These are phyloP conservation scores for Aspergillus japonicus DNA, from an alignment of 2,329 filamentous ascomycete species.

Conservation along the genomic window DNA sequence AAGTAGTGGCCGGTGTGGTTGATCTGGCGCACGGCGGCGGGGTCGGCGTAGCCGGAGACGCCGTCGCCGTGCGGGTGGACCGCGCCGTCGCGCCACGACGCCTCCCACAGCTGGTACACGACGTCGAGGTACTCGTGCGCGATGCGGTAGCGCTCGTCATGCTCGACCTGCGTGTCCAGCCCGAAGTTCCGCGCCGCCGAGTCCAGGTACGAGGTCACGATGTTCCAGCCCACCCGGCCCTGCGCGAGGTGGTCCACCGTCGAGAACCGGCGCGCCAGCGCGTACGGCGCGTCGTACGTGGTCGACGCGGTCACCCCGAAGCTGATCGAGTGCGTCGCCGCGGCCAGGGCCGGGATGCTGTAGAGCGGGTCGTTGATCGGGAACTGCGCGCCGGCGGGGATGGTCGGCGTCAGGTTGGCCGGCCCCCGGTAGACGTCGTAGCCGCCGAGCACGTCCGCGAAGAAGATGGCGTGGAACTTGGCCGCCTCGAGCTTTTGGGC, in stretches of 20 bases:
- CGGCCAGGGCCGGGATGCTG: conserved; percentile 48
- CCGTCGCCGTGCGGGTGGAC: conserved; percentile 21
- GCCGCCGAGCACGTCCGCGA: conserved; percentile 51
- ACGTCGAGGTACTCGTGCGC: conserved; percentile 52
- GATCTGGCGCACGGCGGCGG: conserved; percentile 37
- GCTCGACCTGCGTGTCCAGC: conserved; percentile 46
- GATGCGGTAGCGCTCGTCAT: conserved; percentile 51
- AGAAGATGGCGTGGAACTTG: conserved; percentile 53
- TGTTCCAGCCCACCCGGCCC: conserved; percentile 55
- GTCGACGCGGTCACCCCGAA: conserved; percentile 56
- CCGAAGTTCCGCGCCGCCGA: conserved; percentile 51
- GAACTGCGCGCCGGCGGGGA: conserved; percentile 44
- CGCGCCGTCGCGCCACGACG: conserved; percentile 49
- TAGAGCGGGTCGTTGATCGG: conserved; percentile 46
- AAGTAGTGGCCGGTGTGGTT: conserved; percentile 45
- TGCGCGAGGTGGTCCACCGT: conserved; percentile 54
- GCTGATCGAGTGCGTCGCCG: conserved; percentile 47
- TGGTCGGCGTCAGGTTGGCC: conserved; percentile 38
- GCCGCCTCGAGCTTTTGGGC: conserved; percentile 50
- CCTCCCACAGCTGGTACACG: conserved; percentile 53
- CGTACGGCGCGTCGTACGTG: conserved; percentile 56
- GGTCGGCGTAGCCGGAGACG: conserved; percentile 32
- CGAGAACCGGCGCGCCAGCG: conserved; percentile 55
- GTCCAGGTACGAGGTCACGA: conserved; percentile 51
- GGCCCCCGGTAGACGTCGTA: conserved; percentile 50